A percentile compares a stretch with the other conserved stretches of the same genome.
phyloP scores from a whole-genome alignment of 2,329 filamentous ascomycete genomes.

The Botryotinia convoluta region DNA sequence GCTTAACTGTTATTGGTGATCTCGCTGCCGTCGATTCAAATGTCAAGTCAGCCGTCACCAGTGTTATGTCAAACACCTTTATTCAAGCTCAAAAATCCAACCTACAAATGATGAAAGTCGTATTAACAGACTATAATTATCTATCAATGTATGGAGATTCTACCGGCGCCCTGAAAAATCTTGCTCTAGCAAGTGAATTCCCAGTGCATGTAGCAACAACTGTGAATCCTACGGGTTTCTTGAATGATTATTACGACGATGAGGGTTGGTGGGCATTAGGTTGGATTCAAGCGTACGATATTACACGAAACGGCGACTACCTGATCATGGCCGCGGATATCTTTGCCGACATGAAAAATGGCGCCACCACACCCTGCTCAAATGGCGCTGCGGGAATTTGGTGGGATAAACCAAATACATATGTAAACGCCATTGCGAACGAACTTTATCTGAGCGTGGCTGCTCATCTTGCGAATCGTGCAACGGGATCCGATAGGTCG shows the following conservation, averaged over 20 bases:
- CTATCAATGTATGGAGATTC: constrained; percentile 20
- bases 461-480: constrained; percentile 54
- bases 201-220: neutral
- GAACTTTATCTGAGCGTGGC: constrained; percentile 55
- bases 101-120: constrained; percentile 32
- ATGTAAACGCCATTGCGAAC: constrained; percentile 58
- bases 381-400: constrained; percentile 47
- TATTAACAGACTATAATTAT: constrained; percentile 30
- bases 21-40: constrained; percentile 38
- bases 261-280: constrained; percentile 63
- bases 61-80: constrained; percentile 47
- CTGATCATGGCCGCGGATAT: constrained; percentile 52
- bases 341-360: constrained; percentile 56
- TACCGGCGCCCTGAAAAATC: constrained; percentile 1
- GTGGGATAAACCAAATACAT: constrained; percentile 54
- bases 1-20: constrained; percentile 60
- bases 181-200: neutral
- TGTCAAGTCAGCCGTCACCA: constrained; percentile 38
- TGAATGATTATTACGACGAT: constrained; percentile 58
- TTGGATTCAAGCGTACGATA: constrained; percentile 57
- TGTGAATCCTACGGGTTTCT: constrained; percentile 42
- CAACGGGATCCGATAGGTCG: constrained; percentile 46
- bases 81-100: constrained; percentile 32
- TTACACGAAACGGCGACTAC: constrained; percentile 51
- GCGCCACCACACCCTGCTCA: constrained; percentile 46